Conservation (phyloP, 2,329 filamentous ascomycete genomes). For the Hypoxylon sp. region DNA sequence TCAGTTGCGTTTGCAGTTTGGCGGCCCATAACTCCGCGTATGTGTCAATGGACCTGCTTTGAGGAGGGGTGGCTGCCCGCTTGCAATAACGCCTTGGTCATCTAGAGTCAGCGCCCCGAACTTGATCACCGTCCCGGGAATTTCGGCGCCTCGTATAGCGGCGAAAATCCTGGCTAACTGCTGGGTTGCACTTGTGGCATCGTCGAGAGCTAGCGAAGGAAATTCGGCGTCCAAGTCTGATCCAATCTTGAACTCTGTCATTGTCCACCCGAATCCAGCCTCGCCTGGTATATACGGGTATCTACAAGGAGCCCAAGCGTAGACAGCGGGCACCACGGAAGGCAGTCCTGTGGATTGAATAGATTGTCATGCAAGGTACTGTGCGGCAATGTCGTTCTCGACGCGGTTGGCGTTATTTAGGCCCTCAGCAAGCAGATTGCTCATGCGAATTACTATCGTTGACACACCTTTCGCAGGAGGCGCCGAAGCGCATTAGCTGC, state of each 20-base stretch:
- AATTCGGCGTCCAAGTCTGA: constrained; percentile 18
- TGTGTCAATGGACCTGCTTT: constrained; percentile 19
- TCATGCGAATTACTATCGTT: constrained; percentile 17
- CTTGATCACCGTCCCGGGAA: constrained; percentile 12
- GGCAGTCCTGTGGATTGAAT: constrained; percentile 8
- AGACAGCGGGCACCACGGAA: constrained; percentile 15
- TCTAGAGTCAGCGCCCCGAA: constrained; percentile 23
- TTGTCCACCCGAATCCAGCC: constrained; percentile 25
- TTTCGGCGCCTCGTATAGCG: constrained; percentile 9
- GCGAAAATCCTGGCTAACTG: constrained; percentile 18
- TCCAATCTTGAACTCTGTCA: constrained; percentile 20
- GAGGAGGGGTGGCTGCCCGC: constrained; percentile 28
- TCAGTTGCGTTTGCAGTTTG: constrained; percentile 11
- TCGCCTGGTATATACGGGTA: constrained; percentile 15
- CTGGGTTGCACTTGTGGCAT: constrained; percentile 10
- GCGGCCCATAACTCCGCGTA: constrained; percentile 26
- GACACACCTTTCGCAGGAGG: constrained; percentile 9
- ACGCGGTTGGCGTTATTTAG: constrained; percentile 25
- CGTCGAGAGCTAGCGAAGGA: neutral
- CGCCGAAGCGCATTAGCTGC: constrained; percentile 12
- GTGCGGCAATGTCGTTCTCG: constrained; percentile 23
- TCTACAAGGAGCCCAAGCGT: constrained; percentile 23
- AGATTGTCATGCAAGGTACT: constrained; percentile 16
- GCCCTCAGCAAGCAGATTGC: constrained; percentile 22
- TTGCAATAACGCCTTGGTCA: constrained; percentile 2